Percentiles rank a stretch among this genome's conserved stretches.
Conservation (phyloP, 345 rosid genomes). For the Populus simonii region DNA sequence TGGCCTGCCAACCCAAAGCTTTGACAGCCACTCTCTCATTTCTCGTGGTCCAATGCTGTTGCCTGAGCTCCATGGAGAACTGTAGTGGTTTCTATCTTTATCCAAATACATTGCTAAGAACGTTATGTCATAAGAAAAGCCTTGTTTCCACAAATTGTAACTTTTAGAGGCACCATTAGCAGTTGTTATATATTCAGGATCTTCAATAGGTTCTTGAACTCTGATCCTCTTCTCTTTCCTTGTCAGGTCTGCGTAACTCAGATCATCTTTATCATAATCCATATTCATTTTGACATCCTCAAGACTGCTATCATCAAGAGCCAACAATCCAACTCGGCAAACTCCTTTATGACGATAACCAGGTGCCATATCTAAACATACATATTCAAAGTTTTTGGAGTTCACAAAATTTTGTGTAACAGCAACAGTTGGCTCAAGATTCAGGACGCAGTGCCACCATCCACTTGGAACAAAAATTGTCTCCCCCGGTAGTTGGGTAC, state of each 20-base stretch:
- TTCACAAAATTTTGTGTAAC: conserved; percentile 92
- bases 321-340: conserved; percentile 89
- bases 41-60: conserved; percentile 91
- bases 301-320: conserved; percentile 53
- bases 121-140: conserved; percentile 64
- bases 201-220: conserved; percentile 35
- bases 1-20: conserved; percentile 79
- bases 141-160: conserved; percentile 55
- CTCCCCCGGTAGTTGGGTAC: conserved; percentile 87
- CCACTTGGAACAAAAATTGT: conserved; percentile 95
- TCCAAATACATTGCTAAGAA: conserved; percentile 66
- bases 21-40: conserved; percentile 87
- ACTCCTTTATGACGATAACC: conserved; percentile 94
- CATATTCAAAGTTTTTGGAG: conserved; percentile 75
- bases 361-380: conserved; percentile 95
- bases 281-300: conserved; percentile 34
- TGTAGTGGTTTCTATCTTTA: conserved; percentile 84
- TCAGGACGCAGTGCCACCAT: conserved; percentile 98
- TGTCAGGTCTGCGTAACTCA: conserved; percentile 53
- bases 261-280: conserved; percentile 30
- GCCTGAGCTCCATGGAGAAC: conserved; percentile 76
- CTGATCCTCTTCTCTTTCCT: conserved; percentile 80
- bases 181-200: conserved; percentile 31
- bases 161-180: conserved; percentile 31
- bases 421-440: conserved; percentile 84